phyloP scores from a whole-genome alignment of 257 asterid genomes.

The Galeopsis tetrahit region DNA sequence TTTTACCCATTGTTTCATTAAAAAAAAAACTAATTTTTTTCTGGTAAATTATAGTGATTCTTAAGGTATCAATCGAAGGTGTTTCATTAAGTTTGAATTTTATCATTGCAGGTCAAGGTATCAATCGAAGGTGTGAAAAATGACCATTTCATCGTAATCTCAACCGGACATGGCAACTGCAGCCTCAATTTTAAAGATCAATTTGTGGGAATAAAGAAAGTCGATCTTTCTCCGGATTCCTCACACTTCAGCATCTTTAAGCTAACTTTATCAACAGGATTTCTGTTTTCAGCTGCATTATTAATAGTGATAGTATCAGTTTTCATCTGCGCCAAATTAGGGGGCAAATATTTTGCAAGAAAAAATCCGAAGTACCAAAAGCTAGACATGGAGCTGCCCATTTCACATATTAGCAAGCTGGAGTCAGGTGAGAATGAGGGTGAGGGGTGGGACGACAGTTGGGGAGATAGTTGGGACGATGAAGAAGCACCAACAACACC shows the following conservation, averaged over 20 bases:
- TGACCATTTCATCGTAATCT: conserved; percentile 51
- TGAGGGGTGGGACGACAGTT: conserved; percentile 78
- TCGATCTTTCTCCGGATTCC: conserved; percentile 38
- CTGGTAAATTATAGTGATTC: background rate
- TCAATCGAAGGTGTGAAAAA: conserved; percentile 48
- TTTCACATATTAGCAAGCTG: conserved; percentile 51
- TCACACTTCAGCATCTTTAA: conserved; percentile 33
- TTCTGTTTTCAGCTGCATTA: conserved; percentile 48
- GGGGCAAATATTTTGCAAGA: conserved; percentile 45
- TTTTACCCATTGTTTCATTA: background rate
- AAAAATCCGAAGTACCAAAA: conserved; percentile 54
- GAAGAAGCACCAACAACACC: conserved; percentile 74
- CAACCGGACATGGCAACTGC: conserved; percentile 65
- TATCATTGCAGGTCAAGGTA: conserved; percentile 65
- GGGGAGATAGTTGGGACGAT: conserved; percentile 91
- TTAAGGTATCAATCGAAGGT: too few relatives aligned
- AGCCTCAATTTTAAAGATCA: conserved; percentile 60
- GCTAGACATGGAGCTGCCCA: conserved; percentile 75
- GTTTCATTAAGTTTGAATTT: conserved; percentile 6
- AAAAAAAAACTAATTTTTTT: too few relatives aligned
- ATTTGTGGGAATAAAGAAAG: conserved; percentile 39
- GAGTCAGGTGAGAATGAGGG: conserved; percentile 52
- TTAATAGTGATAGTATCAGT: conserved; percentile 41
- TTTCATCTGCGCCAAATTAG: conserved; percentile 42
- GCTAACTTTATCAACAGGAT: conserved; percentile 37